Base-by-base conservation (phyloP, 2,329 filamentous ascomycete species). In the Botrytis paeoniae region DNA sequence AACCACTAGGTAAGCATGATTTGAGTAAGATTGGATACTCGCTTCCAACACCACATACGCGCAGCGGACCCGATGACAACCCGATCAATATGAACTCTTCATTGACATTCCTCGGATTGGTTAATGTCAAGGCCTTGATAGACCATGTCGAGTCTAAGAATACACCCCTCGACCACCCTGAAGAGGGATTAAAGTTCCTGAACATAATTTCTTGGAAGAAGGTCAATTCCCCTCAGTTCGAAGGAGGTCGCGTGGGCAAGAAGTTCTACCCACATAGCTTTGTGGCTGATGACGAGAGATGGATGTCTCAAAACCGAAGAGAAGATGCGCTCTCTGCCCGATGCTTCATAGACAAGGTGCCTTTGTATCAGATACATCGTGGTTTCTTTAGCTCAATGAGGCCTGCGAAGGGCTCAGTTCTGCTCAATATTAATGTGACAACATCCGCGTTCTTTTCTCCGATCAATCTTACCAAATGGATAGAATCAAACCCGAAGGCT, bases 191-290 rank as follows among this genome's bases (percentile, higher is more conserved):
- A 4, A 73, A 72, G 8, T 51, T 60, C 29, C 64, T 75, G 12
- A 75, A 75, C 10, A 73, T 76, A 20, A 71, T 76, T n/a, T 72
- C 71, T 16, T 75, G 74, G 75, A 74, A 73, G 45, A 59, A 60
- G 3, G 73, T 75, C 6, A 66, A 63, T 25, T 32, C 54, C 5
- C 18, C 20, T n/a, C n/a, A 48, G 18, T 68, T 59, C 10, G 12
- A 37, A 16, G 63, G 63, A 22, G 73, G 74, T 45, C 59, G 45
- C 3, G 16, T 70, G 20, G 75, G 72, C 7, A 76, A 76, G 2
- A 76, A 74, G 14, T 76, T 65, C 73, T 74, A 39, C 20, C 66
- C 48, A 69, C 43, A 10, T 32, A n/a, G 22, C 14, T 65, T 22
- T 65, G 22, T 9, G 29, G 45, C 14, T 1, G 22, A 22, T 48